Percentiles rank a stretch among this genome's conserved stretches.
These are phyloP conservation scores for Tillandsia leiboldiana DNA, from an alignment of 176 grass and related monocot species.

Conservation along the genomic window DNA sequence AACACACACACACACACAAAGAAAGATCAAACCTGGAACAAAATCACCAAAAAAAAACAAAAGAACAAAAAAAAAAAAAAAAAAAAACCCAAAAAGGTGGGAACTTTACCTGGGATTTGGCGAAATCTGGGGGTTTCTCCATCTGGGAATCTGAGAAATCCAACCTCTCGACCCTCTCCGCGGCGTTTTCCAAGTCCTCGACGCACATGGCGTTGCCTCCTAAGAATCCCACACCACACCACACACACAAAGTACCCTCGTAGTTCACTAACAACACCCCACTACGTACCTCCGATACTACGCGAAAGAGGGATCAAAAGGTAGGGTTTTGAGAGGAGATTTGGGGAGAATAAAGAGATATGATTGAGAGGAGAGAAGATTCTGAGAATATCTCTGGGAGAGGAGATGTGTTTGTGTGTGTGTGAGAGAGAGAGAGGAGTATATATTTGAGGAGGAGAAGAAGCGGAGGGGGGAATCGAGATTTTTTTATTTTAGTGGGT, in stretches of 20 bases:
- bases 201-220: constrained; percentile 44
- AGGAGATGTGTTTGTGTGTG: neutral
- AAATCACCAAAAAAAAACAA: constrained; percentile 11
- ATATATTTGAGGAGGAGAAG: neutral
- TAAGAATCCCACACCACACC: neutral
- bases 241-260: no score
- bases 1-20: neutral
- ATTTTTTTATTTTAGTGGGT: constrained; percentile 7
- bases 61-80: neutral
- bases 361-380: constrained; percentile 25
- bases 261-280: no score
- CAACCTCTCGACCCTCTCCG: constrained; percentile 29
- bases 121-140: constrained; percentile 31
- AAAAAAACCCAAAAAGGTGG: neutral
- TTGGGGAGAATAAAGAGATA: neutral
- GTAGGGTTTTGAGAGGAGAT: constrained; percentile 2
- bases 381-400: constrained; percentile 15
- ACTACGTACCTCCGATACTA: neutral
- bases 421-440: neutral
- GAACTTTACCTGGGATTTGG: constrained; percentile 34
- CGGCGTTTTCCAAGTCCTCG: constrained; percentile 49
- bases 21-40: neutral
- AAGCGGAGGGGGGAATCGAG: neutral
- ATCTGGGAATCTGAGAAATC: constrained; percentile 29
- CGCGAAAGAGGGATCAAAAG: neutral